Evolutionary conservation across 1,139 yeast species (phyloP), one percentile per base, ranked within the genome.

Genomic region (Yamadazyma pseudoaaseri): DNA sequence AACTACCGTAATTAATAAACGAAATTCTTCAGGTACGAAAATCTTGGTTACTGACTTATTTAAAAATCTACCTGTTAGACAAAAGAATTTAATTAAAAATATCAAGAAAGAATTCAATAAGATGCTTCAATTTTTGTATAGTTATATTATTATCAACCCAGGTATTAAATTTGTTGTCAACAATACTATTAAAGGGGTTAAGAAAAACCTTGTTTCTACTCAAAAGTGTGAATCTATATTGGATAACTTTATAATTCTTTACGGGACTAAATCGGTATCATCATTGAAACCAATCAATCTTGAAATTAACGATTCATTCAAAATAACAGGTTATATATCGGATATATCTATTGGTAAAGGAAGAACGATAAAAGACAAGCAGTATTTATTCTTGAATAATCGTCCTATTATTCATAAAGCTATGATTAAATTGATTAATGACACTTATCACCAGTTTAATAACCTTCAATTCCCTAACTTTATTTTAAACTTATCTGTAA

Each of bases 401-500:
- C 63, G 98, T 36, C 98, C 98, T 0, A 77, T 87, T 3, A 52
- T 60, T 1, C 64, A 81, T 43, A 79, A 80, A 18, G 65, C 67
- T 23, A 51, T 90, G 16, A 48, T 67, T 4, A 83, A 79, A 49
- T 61, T 81, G 12, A 60, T 87, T 15, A 86, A 82, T 45, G 96
- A 89, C 35, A 72, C 76, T 1, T 92, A 86, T 58, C 78, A 76
- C 42, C 66, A 68, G 25, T 86, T 73, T 55, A 90, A 87, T 48
- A 73, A 78, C 45, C 67, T 80, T 4, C 96, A 89, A 50, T 70
- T 54, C 35, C 98, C 98, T 0, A 75, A 78, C n/a, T 68, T 85
- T 33, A 63, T 89, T 1, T 50, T 86, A 2, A 71, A 94, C 54
- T 47, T 92, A 22, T 51, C 52, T 7, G 55, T 87, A 9, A 70